Base-by-base conservation (phyloP, 805 yeast genomes). In the Candida palmyrensis region DNA sequence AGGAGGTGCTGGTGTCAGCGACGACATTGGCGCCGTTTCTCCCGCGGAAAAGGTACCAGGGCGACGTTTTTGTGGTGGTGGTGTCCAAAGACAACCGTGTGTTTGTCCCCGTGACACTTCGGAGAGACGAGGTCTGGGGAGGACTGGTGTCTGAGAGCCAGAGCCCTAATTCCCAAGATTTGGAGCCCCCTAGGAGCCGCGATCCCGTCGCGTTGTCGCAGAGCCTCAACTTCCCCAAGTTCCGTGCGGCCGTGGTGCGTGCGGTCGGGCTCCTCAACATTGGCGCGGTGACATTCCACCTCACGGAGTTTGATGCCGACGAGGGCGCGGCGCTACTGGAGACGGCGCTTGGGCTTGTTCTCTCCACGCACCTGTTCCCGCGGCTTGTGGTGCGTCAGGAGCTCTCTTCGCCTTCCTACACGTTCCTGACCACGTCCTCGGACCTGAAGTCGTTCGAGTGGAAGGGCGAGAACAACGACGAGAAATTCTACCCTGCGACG, bases 291-390 rank as follows among this genome's bases (percentile, higher is more conserved):
- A 50, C 69, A 2, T 63, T 77, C 26, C 82, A 79, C 42, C 53
- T 86, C 40, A 82, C 95, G 0, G 95, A 86, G 33, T 75, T 78
- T 51, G 76, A 77, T 14, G 62, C 77, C 30, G 66, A 67, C 11
- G 68, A 71, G 18, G 90, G 88, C 18, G 71, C 61, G 4, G 64
- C 77, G 0, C 44, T 82, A 13, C 71, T 78, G 15, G 80, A 77
- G 28, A 63, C 64, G 2, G 45, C 69, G 1, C 37, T 80, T 3
- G 59, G 60, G 2, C 40, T 43, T 2, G 44, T 74, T 2, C 44
- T 72, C 8, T 48, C 53, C 1, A 46, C 57, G 6, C 51, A 55
- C 21, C 40, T 54, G 11, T 51, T 62, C 3, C 45, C 51, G 1
- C 71, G 66, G 41, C 48, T 71, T 32, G 43, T 50, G 19, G 52